Conservation (phyloP, 495 filamentous ascomycete species). For the Hypoxylon lienhwacheense region DNA sequence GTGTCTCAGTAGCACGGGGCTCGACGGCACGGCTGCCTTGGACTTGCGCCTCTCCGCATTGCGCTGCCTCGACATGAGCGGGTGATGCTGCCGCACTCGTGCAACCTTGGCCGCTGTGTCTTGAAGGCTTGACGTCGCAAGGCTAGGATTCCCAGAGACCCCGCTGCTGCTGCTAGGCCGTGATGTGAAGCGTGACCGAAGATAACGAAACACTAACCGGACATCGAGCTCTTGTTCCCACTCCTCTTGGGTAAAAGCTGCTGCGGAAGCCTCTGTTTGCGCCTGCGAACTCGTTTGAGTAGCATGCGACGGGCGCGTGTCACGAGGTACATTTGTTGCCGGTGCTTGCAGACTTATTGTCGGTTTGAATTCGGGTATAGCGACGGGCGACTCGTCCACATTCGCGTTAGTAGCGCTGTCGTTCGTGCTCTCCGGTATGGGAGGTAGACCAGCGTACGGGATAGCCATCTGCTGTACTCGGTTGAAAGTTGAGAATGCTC, state of each 20-base stretch:
- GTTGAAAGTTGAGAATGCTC: slow-evolving; percentile 78
- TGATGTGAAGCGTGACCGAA: slow-evolving; percentile 71
- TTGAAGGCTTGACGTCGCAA: slow-evolving; percentile 56
- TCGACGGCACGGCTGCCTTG: slow-evolving; percentile 53
- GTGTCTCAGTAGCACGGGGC: slow-evolving; percentile 55
- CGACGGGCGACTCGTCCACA: slow-evolving; percentile 26
- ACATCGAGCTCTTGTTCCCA: slow-evolving; percentile 89
- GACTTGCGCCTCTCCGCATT: slow-evolving; percentile 55
- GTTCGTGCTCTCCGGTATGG: slow-evolving; percentile 52
- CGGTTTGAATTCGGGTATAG: slow-evolving; percentile 52
- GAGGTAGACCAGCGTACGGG: slow-evolving; percentile 58
- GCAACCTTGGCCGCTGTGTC: slow-evolving; percentile 77
- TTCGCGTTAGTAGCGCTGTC: slow-evolving; percentile 29
- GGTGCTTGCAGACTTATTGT: slow-evolving; percentile 41
- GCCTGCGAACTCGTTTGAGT: slow-evolving; percentile 15
- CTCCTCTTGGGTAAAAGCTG: slow-evolving; percentile 63
- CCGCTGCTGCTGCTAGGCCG: slow-evolving; percentile 26
- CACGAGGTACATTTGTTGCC: slow-evolving; percentile 36
- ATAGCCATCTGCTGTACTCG: slow-evolving; percentile 54
- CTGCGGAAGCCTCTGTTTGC: slow-evolving; percentile 22
- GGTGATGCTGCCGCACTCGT: slow-evolving; percentile 81
- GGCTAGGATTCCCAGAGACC: slow-evolving; percentile 43
- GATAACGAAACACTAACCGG: slow-evolving; percentile 83
- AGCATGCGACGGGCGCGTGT: slow-evolving; percentile 13
- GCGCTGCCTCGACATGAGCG: slow-evolving; percentile 65